Conservation (phyloP, 2,329 filamentous ascomycete genomes). For the Fonsecaea pugnacius region DNA sequence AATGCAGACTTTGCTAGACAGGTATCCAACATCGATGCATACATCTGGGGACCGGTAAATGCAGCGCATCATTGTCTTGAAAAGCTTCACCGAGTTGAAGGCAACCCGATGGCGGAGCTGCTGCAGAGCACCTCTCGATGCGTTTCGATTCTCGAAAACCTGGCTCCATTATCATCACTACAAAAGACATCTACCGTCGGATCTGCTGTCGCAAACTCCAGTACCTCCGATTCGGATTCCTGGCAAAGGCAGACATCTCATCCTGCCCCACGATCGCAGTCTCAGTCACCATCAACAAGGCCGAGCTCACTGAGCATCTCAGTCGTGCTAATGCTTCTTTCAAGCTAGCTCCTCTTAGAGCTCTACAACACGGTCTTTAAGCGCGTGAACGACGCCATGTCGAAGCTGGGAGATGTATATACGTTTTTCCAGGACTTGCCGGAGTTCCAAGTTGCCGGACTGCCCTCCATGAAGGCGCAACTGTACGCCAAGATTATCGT, state of each 20-base stretch:
- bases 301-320: constrained; percentile 8
- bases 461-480: constrained; percentile 18
- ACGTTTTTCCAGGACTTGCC: neutral
- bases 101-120: constrained; percentile 11
- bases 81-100: constrained; percentile 2
- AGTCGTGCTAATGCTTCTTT: constrained; percentile 20
- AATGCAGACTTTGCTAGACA: constrained; percentile 17
- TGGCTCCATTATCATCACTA: neutral
- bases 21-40: neutral
- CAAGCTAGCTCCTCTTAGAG: constrained; percentile 20
- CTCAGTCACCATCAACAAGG: constrained; percentile 2
- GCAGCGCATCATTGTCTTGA: constrained; percentile 16
- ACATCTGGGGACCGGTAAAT: constrained; percentile 2
- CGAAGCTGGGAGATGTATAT: neutral
- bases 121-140: constrained; percentile 19
- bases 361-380: constrained; percentile 19
- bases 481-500: constrained; percentile 28
- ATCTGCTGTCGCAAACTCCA: neutral
- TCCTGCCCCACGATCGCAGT: neutral
- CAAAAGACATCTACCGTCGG: neutral
- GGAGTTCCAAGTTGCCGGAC: constrained; percentile 9
- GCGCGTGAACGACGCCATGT: constrained; percentile 5
- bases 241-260: neutral
- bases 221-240: neutral
- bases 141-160: constrained; percentile 11